Evolutionary conservation across 176 grass and related monocot genomes (phyloP), one percentile per base, ranked within the genome.

Genomic region (Guadua angustifolia): DNA sequence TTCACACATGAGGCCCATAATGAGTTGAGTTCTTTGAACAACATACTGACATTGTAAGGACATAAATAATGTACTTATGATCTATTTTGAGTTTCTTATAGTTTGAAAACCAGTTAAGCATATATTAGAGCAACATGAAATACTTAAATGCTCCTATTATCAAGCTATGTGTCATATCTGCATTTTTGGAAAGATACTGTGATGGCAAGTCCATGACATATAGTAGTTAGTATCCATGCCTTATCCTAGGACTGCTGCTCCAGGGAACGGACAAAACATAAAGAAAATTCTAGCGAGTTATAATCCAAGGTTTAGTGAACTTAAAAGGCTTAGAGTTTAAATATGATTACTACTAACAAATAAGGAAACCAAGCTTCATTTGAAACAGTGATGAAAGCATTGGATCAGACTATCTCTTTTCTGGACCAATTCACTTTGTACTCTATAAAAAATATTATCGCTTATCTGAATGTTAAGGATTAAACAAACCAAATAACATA

Each of bases 91-190:
- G 19, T 69, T 75, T 18, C 9, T 67, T 66, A 67, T 66, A 52
- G 55, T 80, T 66, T 56, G 33, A 52, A 72, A 33, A 80, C 6
- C 6, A 80, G 36, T 66, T 86, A 12, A 73, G 32, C 24, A 74
- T 55, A 14, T 65, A 86, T 56, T 18, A 24, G 49, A 46, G 22
- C 36, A 78, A 51, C 50, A 25, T 36, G 18, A 32, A 69, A 69
- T 49, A 68, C 65, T 24, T 45, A 69, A 78, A 75, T 87, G 2
- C 6, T 61, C 13, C 1, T 70, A 40, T 19, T 38, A 58, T 45
- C 24, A 67, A 36, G 18, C 52, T 69, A 67, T 46, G 25, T 46
- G 40, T 21, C 35, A 1, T 69, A 1, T n/a, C 38, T 69, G 39
- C 39, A 9, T 42, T 68, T 68, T 42, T 66, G 4, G 33, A 39